Conservation (phyloP, 805 yeast genomes). For the Wickerhamiella allomyrinae region DNA sequence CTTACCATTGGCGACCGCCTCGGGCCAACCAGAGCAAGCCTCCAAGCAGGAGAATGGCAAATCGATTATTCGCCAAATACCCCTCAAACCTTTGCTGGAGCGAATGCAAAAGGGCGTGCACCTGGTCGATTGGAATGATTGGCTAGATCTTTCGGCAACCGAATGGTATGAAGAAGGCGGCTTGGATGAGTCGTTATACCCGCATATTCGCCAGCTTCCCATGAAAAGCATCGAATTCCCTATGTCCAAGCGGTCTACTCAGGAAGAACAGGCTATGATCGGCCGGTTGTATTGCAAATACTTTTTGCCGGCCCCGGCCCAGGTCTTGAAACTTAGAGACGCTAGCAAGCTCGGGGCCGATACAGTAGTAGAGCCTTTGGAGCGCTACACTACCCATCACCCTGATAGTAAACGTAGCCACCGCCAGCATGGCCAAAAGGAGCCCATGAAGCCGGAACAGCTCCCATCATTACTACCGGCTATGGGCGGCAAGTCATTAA, state of each 20-base stretch:
- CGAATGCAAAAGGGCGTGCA: constrained; percentile 5
- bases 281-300: constrained; percentile 12
- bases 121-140: constrained; percentile 20
- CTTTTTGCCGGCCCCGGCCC: constrained; percentile 10
- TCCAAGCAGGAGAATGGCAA: not conserved
- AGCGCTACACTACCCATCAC: not conserved
- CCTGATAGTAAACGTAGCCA: not conserved
- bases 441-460: constrained; percentile 10
- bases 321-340: constrained; percentile 8
- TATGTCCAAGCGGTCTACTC: constrained; percentile 2
- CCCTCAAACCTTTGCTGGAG: constrained; percentile 3
- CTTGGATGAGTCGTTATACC: constrained; percentile 10
- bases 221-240: constrained; percentile 7
- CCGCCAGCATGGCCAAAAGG: constrained; percentile 9
- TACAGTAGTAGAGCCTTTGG: not conserved
- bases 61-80: not conserved
- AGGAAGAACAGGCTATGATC: constrained; percentile 14
- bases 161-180: constrained; percentile 6
- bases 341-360: not conserved
- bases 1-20: too few species aligned
- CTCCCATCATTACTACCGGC: constrained; percentile 3
- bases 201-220: constrained; percentile 3
- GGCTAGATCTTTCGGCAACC: constrained; percentile 19
- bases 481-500: not conserved
- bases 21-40: too few species aligned